Evolutionary conservation across 495 filamentous ascomycete species (phyloP), one percentile per base, ranked within the genome.

Genomic region (Penicillium antarcticum): DNA sequence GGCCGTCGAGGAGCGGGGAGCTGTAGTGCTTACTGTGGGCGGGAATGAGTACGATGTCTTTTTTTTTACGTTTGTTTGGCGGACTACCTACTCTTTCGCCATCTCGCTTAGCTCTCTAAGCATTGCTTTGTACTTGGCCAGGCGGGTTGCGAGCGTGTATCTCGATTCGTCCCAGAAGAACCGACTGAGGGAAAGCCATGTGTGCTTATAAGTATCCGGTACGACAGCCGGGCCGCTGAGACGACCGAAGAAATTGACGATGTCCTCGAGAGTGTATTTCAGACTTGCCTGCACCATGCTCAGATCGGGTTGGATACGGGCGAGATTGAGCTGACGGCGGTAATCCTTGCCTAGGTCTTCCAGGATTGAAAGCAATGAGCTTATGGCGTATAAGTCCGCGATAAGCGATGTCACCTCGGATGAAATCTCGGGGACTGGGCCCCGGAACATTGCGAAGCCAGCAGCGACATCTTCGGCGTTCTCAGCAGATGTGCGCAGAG

Each of bases 401-500:
- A 86, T 80, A 11, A 78, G 62, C 10, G 63, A 64, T 16, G 80
- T 80, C 44, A 86, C 79, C 41, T 81, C 79, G 7, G 76, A 71
- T n/a, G 72, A 56, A 56, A 74, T 62, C 43, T 80, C 70, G 26
- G 80, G 78, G 37, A 85, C 68, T 52, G 72, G 71, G 31, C 70
- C 66, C 32, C 75, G 66, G 59, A 85, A 85, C 13, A 63, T 52
- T 39, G 66, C 63, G 44, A 86, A 72, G 48, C 74, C 78, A 38
- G 74, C 66, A 18, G 80, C 80, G 44, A 78, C 72, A 42, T 80
- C 78, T 53, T 81, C 73, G 43, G 76, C 76, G 39, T 71, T 68
- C 53, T 76, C 68, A 58, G 76, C 79, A 54, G 74, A 68, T 24
- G 66, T 62, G 51, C 76, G 63, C 61, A 84, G 68, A 46, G 70